Conservation (phyloP, 192 early-diverging fungal species). For the Linnemannia elongata region DNA sequence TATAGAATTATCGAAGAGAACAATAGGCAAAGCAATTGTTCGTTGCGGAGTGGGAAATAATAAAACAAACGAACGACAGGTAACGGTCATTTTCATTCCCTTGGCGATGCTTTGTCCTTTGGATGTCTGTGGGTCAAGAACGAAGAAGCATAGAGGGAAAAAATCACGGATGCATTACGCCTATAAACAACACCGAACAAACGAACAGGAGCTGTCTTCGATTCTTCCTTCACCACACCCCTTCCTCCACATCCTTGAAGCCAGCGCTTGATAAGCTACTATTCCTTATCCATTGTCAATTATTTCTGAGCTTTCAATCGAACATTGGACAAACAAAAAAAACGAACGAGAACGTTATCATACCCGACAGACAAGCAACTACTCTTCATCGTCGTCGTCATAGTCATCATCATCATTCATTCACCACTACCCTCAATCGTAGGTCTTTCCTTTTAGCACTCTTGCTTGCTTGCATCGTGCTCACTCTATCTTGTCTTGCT, state of each 20-base stretch:
- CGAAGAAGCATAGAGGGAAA: background rate
- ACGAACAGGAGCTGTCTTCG: background rate
- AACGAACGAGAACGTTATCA: too few species aligned
- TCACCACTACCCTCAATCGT: too few species aligned
- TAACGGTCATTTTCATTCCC: background rate
- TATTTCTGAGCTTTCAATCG: too few species aligned
- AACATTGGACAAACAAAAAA: too few species aligned
- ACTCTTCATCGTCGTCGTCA: too few species aligned
- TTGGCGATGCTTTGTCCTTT: background rate
- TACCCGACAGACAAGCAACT: too few species aligned
- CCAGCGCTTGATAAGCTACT: background rate
- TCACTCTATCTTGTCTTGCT: background rate
- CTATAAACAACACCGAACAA: background rate
- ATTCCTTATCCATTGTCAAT: too few species aligned
- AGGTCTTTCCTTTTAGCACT: too few species aligned
- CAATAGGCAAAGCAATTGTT: background rate
- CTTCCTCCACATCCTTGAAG: background rate
- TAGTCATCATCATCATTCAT: too few species aligned
- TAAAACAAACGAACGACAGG: background rate
- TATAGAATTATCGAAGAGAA: background rate
- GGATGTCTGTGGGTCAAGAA: background rate
- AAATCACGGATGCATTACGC: background rate
- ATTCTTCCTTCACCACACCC: background rate
- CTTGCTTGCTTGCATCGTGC: background rate
- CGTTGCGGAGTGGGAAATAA: constrained; percentile 7